Evolutionary conservation across 1,139 yeast genomes (phyloP).

Genomic region (Nakaseomyces uthaithaninus): DNA sequence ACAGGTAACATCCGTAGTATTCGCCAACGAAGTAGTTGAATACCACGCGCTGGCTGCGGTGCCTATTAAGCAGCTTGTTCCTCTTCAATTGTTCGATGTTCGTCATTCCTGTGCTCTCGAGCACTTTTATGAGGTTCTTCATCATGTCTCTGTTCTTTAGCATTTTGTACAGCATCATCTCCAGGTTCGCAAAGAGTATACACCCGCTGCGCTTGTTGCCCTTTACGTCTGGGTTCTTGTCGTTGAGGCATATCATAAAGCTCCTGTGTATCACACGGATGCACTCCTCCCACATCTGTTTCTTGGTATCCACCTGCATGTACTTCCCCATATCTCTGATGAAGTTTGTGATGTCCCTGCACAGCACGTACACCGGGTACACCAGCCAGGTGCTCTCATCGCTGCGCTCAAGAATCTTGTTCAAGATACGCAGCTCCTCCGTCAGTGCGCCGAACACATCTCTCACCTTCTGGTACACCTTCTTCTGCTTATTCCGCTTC

Average conservation of each 20-base stretch:
- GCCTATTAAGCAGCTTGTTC: slow-evolving; percentile 27
- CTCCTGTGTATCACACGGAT: slow-evolving; percentile 62
- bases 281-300: slow-evolving; percentile 40
- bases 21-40: slow-evolving; percentile 28
- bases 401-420: slow-evolving; percentile 49
- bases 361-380: slow-evolving; percentile 18
- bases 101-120: slow-evolving; percentile 32
- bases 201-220: slow-evolving; percentile 57
- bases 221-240: slow-evolving; percentile 48
- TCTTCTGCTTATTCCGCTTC: slow-evolving; percentile 9
- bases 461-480: slow-evolving; percentile 6
- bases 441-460: slow-evolving; percentile 8
- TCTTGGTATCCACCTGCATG: slow-evolving; percentile 17
- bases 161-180: slow-evolving; percentile 64
- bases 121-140: slow-evolving; percentile 67
- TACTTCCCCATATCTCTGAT: slow-evolving; percentile 7
- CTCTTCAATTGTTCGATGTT: slow-evolving; percentile 38
- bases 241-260: slow-evolving; percentile 72
- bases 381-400: slow-evolving; percentile 59
- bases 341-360: slow-evolving; percentile 1
- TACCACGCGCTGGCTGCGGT: slow-evolving; percentile 16
- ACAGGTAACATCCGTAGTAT: slow-evolving; percentile 27
- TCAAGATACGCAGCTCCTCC: slow-evolving; percentile 36
- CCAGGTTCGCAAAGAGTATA: slow-evolving; percentile 63
- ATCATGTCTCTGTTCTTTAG: slow-evolving; percentile 69